These are phyloP conservation scores for Chalaropsis thielavioides DNA, from an alignment of 2,329 filamentous ascomycete species.

Conservation along the genomic window DNA sequence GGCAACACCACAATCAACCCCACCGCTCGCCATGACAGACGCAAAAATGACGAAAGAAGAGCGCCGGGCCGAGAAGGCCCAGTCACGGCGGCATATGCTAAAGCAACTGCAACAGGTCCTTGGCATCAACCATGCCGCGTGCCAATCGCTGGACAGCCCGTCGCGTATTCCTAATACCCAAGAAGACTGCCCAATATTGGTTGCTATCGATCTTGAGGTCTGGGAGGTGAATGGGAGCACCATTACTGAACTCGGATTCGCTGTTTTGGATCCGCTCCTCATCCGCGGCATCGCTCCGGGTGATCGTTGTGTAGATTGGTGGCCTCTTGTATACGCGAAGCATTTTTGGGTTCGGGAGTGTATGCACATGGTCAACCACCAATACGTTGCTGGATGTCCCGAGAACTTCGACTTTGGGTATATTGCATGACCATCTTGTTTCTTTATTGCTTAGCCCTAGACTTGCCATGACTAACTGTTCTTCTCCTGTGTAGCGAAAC, in stretches of 20 bases:
- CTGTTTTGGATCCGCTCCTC: conserved; percentile 56
- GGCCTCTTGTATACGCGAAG: conserved; percentile 46
- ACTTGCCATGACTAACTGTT: neutral
- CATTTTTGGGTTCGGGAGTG: conserved; percentile 69
- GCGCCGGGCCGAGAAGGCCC: neutral
- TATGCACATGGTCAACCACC: conserved; percentile 46
- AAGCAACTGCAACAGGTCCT: conserved; percentile 25
- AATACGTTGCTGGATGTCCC: conserved; percentile 59
- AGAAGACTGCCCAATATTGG: conserved; percentile 38
- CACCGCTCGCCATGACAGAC: neutral
- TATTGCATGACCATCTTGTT: conserved; percentile 20
- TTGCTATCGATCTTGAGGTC: conserved; percentile 71
- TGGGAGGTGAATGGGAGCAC: conserved; percentile 51
- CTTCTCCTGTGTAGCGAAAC: conserved; percentile 15
- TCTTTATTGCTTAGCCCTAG: neutral
- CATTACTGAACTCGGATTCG: conserved; percentile 77
- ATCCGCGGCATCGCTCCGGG: conserved; percentile 45
- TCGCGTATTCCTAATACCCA: neutral
- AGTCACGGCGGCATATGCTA: conserved; percentile 28
- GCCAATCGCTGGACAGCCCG: neutral
- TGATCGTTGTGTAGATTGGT: conserved; percentile 49
- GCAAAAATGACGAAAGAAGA: neutral
- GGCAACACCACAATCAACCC: too few species aligned
- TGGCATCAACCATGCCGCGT: neutral
- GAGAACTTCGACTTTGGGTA: conserved; percentile 64